phyloP scores from a whole-genome alignment of 352 stramenopile genomes.

The Thalassiosira sp. region DNA sequence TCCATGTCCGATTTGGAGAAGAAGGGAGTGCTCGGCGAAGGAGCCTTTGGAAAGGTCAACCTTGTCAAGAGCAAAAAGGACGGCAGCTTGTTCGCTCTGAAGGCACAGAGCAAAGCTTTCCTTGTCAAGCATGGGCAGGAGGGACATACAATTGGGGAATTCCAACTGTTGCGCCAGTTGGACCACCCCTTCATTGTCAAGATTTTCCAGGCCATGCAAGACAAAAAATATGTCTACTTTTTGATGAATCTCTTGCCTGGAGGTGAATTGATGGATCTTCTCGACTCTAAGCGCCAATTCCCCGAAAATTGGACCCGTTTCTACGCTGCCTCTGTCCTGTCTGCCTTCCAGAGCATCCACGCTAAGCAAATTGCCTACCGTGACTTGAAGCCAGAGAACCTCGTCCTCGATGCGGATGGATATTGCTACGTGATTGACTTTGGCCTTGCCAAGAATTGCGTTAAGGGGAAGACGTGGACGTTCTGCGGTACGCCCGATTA shows the following conservation, averaged over 20 bases:
- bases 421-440: constrained; percentile 93
- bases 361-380: constrained; percentile 89
- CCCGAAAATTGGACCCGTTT: constrained; percentile 82
- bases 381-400: constrained; percentile 92
- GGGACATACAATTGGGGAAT: constrained; percentile 92
- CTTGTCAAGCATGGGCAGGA: constrained; percentile 90
- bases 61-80: constrained; percentile 87
- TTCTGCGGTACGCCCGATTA: constrained; percentile 94
- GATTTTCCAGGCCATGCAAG: constrained; percentile 89
- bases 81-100: constrained; percentile 89
- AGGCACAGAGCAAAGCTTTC: constrained; percentile 93
- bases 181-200: constrained; percentile 92
- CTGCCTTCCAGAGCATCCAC: constrained; percentile 89
- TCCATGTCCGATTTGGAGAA: constrained; percentile 90
- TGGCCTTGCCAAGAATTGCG: constrained; percentile 88
- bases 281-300: constrained; percentile 77
- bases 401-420: constrained; percentile 91
- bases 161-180: constrained; percentile 90
- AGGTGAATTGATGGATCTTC: constrained; percentile 92
- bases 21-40: constrained; percentile 91
- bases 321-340: constrained; percentile 84
- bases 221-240: constrained; percentile 92
- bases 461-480: constrained; percentile 88
- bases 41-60: constrained; percentile 95
- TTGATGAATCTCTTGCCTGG: constrained; percentile 91